Evolutionary conservation across 352 stramenopile species (phyloP), one percentile per base, ranked within the genome.

Genomic region (Phytophthora agathidicida): DNA sequence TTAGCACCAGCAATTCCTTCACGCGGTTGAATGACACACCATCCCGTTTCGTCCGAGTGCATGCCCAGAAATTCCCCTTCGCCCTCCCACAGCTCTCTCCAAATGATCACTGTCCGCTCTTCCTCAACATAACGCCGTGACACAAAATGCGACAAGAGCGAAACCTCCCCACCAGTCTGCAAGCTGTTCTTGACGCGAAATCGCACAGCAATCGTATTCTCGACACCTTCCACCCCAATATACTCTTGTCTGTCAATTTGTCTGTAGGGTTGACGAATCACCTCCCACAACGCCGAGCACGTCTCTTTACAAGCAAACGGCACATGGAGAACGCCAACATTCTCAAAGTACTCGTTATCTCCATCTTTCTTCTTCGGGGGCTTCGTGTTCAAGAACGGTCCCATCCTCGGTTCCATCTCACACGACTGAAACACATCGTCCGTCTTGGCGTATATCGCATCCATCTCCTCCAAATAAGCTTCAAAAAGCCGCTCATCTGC

Each of bases 21-120:
- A 7, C 17, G 3, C 2, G 57, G 41, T 6, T 60, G 50, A 23
- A 68, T 41, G 11, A 60, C 44, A 26, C 46, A 72, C 49, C 53
- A 68, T 0, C 63, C 63, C 3, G 43, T 60, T 47, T 72, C 57
- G n/a, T 72, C 63, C 2, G 43, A 68, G 5, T 66, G 31, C 39
- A 66, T 57, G 1, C 63, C 57, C 30, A 43, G n/a, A 28, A 72
- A 46, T 1, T 44, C 49, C 1, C 51, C 63, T 31, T 63, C 39
- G 11, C 80, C 80, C 30, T 84, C 73, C 37, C 75, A 59, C 4
- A 79, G 58, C 13, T 85, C 60, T 49, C 63, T 62, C 75, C 75
- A 88, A 11, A 81, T 67, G 41, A 86, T 73, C 23, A 86, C 66
- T 1, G 74, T 67, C 17, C 78, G 75, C 20, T 69, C 54, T 23